Conservation (phyloP, 208 protist genomes). For the Leishmania lainsoni region DNA sequence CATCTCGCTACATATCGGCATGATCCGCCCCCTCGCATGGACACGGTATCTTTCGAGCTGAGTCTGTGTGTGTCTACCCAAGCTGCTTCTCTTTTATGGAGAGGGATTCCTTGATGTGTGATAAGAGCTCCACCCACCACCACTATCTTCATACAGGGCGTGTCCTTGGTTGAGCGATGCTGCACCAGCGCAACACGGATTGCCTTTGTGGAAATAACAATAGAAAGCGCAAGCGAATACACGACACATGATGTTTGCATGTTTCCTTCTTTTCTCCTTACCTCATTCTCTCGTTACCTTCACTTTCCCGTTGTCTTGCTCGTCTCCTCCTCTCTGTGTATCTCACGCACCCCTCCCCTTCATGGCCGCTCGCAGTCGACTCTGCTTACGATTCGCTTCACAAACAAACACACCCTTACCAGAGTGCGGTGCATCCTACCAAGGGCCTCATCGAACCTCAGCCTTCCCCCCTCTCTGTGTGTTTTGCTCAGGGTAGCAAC, state of each 20-base stretch:
- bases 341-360: neutral
- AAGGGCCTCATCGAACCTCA: neutral
- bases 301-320: neutral
- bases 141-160: neutral
- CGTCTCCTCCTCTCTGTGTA: neutral
- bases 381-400: neutral
- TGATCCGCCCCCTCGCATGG: neutral
- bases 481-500: neutral
- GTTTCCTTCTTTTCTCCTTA: constrained; percentile 9
- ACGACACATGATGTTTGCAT: neutral
- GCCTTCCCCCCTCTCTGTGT: neutral
- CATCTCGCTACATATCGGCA: neutral
- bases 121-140: neutral
- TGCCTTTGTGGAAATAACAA: neutral
- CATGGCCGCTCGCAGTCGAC: neutral
- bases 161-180: neutral
- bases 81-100: neutral
- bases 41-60: neutral
- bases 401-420: neutral
- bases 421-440: neutral
- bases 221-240: neutral
- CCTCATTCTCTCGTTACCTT: neutral
- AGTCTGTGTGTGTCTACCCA: neutral
- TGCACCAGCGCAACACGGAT: neutral
- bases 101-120: neutral